Conservation (phyloP, 2,329 filamentous ascomycete genomes). For the Tolypocladium amazonense region DNA sequence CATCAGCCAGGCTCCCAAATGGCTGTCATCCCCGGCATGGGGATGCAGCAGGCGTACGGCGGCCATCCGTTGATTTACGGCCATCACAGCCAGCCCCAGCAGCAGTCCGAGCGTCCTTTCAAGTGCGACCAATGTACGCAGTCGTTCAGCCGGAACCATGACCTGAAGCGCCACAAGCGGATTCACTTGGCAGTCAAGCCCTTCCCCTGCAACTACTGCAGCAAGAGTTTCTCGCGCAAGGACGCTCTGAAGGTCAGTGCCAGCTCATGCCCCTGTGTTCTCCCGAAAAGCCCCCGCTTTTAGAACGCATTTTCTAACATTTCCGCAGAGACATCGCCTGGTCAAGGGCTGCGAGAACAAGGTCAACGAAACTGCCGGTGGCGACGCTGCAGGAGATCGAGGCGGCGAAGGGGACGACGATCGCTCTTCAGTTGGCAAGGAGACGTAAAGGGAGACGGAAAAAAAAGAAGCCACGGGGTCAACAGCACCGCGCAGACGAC, state of each 20-base stretch:
- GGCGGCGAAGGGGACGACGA: conserved; percentile 5
- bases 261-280: neutral
- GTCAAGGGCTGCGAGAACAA: conserved; percentile 51
- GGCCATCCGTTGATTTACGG: conserved; percentile 52
- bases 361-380: conserved; percentile 12
- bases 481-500: neutral
- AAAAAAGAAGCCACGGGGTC: neutral
- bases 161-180: conserved; percentile 88
- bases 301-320: conserved; percentile 6
- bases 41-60: conserved; percentile 42
- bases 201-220: conserved; percentile 81
- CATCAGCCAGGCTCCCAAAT: conserved; percentile 63
- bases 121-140: conserved; percentile 89
- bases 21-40: conserved; percentile 55
- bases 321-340: conserved; percentile 46
- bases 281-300: no score
- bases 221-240: conserved; percentile 94
- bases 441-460: neutral
- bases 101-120: conserved; percentile 72
- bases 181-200: conserved; percentile 95
- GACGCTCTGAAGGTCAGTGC: conserved; percentile 83
- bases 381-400: conserved; percentile 8
- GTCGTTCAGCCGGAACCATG: conserved; percentile 93
- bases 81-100: conserved; percentile 35
- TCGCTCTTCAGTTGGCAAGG: conserved; percentile 2